phyloP scores from a whole-genome alignment of 176 grass and related monocot species.

The Carex parvula region DNA sequence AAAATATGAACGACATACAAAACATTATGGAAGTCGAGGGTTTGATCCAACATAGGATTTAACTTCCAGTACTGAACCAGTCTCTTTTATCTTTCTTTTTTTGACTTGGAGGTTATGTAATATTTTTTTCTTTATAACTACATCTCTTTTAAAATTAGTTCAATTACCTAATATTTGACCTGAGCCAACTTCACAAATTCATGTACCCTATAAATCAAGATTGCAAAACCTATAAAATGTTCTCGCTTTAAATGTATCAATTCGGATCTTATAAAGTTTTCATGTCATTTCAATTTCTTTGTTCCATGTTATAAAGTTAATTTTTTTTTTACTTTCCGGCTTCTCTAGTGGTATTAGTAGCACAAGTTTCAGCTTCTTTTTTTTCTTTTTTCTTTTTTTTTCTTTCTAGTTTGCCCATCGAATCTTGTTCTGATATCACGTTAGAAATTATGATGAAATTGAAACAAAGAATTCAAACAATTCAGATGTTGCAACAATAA shows the following conservation, averaged over 20 bases:
- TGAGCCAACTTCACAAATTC: background rate
- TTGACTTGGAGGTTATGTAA: background rate
- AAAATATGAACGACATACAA: background rate
- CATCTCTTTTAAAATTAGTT: background rate
- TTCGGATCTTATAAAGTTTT: background rate
- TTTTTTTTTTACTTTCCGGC: too few species aligned
- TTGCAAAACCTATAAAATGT: background rate
- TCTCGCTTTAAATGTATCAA: background rate
- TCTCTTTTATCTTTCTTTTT: background rate
- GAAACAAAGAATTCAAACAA: too few species aligned
- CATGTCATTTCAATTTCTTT: conserved; percentile 40
- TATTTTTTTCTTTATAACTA: background rate
- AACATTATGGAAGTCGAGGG: background rate
- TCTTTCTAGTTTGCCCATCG: too few species aligned
- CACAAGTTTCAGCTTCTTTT: too few species aligned
- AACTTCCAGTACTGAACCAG: background rate
- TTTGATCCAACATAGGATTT: background rate
- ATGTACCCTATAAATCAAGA: background rate
- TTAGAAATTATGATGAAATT: too few species aligned
- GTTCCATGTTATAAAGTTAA: conserved; percentile 47
- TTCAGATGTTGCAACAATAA: too few species aligned
- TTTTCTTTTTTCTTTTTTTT: too few species aligned
- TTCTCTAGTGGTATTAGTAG: too few species aligned
- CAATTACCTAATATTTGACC: background rate
- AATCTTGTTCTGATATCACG: too few species aligned